Evolutionary conservation across 129 eudicot species (phyloP).

Genomic region (Solidago caesia): DNA sequence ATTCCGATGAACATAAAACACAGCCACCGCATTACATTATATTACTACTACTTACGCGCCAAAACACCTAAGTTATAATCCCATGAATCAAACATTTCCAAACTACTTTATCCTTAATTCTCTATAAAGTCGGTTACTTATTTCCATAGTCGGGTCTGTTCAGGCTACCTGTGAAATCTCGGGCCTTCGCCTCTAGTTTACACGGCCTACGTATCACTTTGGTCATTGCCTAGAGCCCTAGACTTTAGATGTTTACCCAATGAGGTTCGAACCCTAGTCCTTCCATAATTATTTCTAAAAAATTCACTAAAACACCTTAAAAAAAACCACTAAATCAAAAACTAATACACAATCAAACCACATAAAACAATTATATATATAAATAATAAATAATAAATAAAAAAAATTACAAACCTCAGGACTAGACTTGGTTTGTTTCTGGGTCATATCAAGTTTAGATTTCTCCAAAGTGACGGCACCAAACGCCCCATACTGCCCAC

Average conservation of each 20-base stretch:
- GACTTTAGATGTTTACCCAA: too few species aligned
- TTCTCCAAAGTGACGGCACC: slow-evolving; percentile 75
- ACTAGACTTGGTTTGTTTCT: slow-evolving; percentile 59
- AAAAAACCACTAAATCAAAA: background rate
- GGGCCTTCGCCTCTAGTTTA: too few species aligned
- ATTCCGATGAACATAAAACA: slow-evolving; percentile 7
- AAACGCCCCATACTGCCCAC: slow-evolving; percentile 53
- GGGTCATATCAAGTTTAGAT: slow-evolving; percentile 62
- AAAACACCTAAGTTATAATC: background rate
- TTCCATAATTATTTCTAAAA: background rate
- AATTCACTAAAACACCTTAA: background rate
- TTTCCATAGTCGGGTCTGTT: background rate
- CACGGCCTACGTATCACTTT: too few species aligned
- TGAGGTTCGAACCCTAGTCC: background rate
- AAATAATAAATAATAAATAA: background rate
- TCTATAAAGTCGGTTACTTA: background rate
- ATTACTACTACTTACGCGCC: background rate
- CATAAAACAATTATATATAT: background rate
- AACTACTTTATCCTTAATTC: background rate
- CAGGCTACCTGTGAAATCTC: too few species aligned
- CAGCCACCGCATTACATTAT: background rate
- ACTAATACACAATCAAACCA: background rate
- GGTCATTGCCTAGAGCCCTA: too few species aligned
- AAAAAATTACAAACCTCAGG: slow-evolving; percentile 53
- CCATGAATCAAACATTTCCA: slow-evolving; percentile 3